phyloP scores from a whole-genome alignment of 305 asterid genomes.

The Fraxinus sp. region DNA sequence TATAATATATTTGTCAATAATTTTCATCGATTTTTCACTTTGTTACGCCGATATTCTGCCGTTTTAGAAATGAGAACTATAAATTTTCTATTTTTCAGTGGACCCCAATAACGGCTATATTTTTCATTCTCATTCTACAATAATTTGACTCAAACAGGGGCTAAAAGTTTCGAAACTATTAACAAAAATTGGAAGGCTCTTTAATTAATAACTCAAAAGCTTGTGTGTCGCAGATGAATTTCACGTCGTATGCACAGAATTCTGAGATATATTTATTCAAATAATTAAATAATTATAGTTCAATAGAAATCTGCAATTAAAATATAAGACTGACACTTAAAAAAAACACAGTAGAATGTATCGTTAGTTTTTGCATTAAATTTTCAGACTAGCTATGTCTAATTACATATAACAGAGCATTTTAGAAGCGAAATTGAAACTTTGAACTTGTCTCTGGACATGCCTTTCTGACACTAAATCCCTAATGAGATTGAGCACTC shows the following conservation, averaged over 20 bases:
- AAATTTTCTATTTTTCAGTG: no score
- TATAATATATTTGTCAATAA: not conserved
- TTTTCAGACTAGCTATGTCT: not conserved
- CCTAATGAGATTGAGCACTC: slow-evolving; percentile 3
- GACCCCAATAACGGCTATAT: no score
- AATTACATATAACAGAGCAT: not conserved
- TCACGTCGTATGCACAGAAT: not conserved
- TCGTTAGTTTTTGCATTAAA: not conserved
- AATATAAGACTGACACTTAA: not conserved
- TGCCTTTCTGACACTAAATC: not conserved
- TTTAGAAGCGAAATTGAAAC: not conserved
- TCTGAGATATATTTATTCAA: not conserved
- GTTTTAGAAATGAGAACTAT: not conserved
- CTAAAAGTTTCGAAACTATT: not conserved
- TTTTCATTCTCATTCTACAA: no score
- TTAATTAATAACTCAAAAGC: not conserved
- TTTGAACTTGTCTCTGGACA: not conserved
- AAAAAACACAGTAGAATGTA: not conserved
- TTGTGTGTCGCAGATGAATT: not conserved
- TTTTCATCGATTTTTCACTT: not conserved
- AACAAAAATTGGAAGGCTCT: not conserved
- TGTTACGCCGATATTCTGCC: no score
- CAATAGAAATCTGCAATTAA: not conserved
- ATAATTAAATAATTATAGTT: not conserved
- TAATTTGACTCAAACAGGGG: no score